Percentiles rank a stretch among this genome's conserved stretches.
Conservation (phyloP, 2,329 filamentous ascomycete genomes). For the Pezicula carpinea region DNA sequence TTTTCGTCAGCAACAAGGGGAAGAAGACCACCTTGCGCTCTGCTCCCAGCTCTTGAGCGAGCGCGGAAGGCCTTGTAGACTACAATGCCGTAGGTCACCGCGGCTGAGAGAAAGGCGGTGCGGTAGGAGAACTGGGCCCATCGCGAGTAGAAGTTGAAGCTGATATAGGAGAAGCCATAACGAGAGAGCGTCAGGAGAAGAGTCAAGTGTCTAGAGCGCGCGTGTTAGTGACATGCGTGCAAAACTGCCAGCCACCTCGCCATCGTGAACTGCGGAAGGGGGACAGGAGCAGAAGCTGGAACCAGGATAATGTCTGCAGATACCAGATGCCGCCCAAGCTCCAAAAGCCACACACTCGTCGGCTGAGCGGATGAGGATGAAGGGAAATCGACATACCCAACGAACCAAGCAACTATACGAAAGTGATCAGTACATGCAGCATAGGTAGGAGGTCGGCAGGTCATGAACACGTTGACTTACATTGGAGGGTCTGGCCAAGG, state of each 20-base stretch:
- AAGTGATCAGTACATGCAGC: slow-evolving; percentile 21
- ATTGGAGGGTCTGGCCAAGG: slow-evolving; percentile 88
- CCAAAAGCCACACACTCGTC: not conserved
- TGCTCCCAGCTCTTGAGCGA: slow-evolving; percentile 68
- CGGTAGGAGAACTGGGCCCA: slow-evolving; percentile 84
- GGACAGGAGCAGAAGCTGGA: slow-evolving; percentile 10
- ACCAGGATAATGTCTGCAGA: slow-evolving; percentile 8
- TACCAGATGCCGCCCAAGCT: slow-evolving; percentile 6
- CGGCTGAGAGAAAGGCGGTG: slow-evolving; percentile 82
- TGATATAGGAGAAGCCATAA: slow-evolving; percentile 81
- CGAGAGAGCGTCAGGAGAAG: slow-evolving; percentile 78
- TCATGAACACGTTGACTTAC: slow-evolving; percentile 49
- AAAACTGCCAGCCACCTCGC: too few relatives aligned
- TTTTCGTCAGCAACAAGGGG: slow-evolving; percentile 84
- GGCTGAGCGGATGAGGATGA: slow-evolving; percentile 1
- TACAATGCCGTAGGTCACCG: slow-evolving; percentile 92
- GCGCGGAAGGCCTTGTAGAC: slow-evolving; percentile 97
- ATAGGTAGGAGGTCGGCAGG: slow-evolving; percentile 8
- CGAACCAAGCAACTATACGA: slow-evolving; percentile 67
- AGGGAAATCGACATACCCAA: slow-evolving; percentile 57
- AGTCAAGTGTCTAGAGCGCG: slow-evolving; percentile 66
- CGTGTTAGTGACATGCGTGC: slow-evolving; percentile 9
- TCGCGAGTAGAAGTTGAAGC: slow-evolving; percentile 78
- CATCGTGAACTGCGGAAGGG: slow-evolving; percentile 12
- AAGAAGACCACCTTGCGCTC: slow-evolving; percentile 51